A percentile compares a stretch with the other conserved stretches of the same genome.
phyloP scores from a whole-genome alignment of 768 basidiomycete genomes.

The Lentinula guzmanii region DNA sequence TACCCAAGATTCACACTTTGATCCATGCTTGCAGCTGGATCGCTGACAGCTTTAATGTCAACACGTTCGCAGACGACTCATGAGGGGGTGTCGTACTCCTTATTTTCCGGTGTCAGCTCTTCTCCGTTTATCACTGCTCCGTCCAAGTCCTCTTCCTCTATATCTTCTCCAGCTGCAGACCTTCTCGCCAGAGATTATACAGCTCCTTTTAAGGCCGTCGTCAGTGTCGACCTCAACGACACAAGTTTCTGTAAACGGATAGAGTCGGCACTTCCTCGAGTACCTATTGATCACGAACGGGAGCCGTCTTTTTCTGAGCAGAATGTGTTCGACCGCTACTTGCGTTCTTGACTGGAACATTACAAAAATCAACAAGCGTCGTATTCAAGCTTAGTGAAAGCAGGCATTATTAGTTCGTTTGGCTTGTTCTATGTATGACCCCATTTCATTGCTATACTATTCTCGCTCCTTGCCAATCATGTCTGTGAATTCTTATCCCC shows the following conservation, averaged over 20 bases:
- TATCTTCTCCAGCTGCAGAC: too few relatives aligned
- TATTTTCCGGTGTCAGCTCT: too few relatives aligned
- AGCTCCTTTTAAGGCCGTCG: not conserved
- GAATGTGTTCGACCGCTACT: not conserved
- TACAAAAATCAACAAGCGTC: not conserved
- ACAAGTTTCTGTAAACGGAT: not conserved
- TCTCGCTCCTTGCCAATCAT: too few relatives aligned
- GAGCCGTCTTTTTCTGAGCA: not conserved
- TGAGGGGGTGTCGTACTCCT: too few relatives aligned
- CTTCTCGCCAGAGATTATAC: not conserved
- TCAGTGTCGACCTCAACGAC: not conserved
- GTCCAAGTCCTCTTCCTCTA: too few relatives aligned
- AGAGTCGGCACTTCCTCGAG: not conserved
- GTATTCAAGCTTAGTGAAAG: not conserved
- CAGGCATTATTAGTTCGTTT: too few relatives aligned
- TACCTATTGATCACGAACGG: not conserved
- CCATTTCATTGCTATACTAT: too few relatives aligned
- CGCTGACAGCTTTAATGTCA: conserved; percentile 75
- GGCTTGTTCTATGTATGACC: too few relatives aligned
- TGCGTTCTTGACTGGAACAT: not conserved
- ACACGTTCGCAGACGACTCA: too few relatives aligned
- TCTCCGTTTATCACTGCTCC: too few relatives aligned
- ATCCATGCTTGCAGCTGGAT: conserved; percentile 50
- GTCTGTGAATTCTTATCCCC: too few relatives aligned
- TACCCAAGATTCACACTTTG: not conserved